Percentiles rank a stretch among this genome's conserved stretches.
These are phyloP conservation scores for Arabis hirsuta DNA, from an alignment of 345 rosid species.

Conservation along the genomic window DNA sequence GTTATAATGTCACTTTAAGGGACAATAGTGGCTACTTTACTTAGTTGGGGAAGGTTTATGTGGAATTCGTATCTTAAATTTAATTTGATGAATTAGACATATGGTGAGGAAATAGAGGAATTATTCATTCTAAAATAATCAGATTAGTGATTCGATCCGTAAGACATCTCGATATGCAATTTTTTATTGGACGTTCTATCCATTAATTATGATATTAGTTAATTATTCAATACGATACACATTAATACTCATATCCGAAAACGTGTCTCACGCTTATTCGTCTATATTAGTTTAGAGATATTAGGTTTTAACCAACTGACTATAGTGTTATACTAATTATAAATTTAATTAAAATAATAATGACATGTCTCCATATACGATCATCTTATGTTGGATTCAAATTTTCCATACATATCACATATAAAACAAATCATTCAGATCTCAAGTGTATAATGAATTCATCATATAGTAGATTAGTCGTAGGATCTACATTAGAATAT, in stretches of 20 bases:
- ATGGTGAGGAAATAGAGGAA: conserved; percentile 1
- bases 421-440: background rate
- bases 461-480: conserved; percentile 1
- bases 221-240: background rate
- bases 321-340: background rate
- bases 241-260: conserved; percentile 4
- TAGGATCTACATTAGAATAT: background rate
- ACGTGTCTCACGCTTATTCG: conserved; percentile 17
- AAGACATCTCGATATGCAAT: conserved; percentile 1
- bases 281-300: conserved; percentile 7
- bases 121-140: conserved; percentile 22
- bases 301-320: conserved; percentile 18
- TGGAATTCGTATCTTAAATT: conserved; percentile 32
- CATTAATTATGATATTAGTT: background rate
- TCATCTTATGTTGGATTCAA: conserved; percentile 8
- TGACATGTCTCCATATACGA: conserved; percentile 3
- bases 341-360: too few relatives aligned
- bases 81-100: conserved; percentile 6
- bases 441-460: conserved; percentile 15
- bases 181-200: background rate
- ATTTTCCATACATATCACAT: background rate
- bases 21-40: conserved; percentile 45
- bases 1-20: conserved; percentile 30
- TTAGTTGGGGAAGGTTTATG: conserved; percentile 42
- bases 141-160: conserved; percentile 35